phyloP scores from a whole-genome alignment of 805 yeast species.

The Candida orba region DNA sequence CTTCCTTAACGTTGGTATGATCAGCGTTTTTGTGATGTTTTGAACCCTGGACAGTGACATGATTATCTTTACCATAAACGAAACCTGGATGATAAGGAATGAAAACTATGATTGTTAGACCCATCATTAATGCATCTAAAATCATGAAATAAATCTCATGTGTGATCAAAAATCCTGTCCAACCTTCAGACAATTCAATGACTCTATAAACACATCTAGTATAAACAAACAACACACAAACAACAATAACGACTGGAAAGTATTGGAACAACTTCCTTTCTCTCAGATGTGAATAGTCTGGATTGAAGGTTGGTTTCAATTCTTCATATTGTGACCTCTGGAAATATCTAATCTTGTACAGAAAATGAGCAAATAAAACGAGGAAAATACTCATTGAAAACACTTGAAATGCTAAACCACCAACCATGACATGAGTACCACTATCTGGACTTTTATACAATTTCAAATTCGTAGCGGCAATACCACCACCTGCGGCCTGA shows the following conservation, averaged over 20 bases:
- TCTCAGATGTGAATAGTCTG: conserved; percentile 31
- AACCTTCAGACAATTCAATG: conserved; percentile 65
- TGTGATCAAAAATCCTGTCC: conserved; percentile 57
- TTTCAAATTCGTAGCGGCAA: conserved; percentile 33
- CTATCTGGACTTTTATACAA: conserved; percentile 23
- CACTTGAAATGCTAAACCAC: conserved; percentile 74
- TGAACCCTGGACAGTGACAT: background rate
- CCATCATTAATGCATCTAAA: conserved; percentile 58
- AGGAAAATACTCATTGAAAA: conserved; percentile 58
- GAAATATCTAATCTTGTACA: conserved; percentile 30
- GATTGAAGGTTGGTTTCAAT: conserved; percentile 29
- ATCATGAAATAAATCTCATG: conserved; percentile 53
- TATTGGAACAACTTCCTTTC: conserved; percentile 28
- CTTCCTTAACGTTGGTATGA: background rate
- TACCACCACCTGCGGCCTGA: conserved; percentile 66
- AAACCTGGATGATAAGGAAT: conserved; percentile 60
- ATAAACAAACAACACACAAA: conserved; percentile 47
- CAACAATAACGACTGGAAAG: conserved; percentile 39
- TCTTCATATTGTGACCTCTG: conserved; percentile 20
- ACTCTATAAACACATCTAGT: conserved; percentile 69
- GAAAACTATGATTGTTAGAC: conserved; percentile 38
- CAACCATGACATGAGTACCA: conserved; percentile 70
- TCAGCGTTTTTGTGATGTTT: background rate
- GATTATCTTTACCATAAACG: conserved; percentile 28
- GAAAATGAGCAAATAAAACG: conserved; percentile 40